These are phyloP conservation scores for Torulaspora pretoriensis DNA, from an alignment of 1,139 yeast species.

Conservation along the genomic window DNA sequence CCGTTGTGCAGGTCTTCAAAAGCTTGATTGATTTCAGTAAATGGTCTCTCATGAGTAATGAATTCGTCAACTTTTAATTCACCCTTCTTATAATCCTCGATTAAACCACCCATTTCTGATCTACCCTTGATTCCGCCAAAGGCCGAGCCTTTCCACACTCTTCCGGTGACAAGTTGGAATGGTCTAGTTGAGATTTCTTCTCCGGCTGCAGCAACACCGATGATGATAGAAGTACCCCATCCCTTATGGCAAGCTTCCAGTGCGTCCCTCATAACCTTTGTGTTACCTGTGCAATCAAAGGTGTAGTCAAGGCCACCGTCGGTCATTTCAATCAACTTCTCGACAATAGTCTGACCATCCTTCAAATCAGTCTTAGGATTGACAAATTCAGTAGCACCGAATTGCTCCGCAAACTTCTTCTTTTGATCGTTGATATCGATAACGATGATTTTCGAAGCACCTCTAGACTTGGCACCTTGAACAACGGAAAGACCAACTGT, in stretches of 20 bases:
- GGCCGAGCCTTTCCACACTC: slow-evolving; percentile 98
- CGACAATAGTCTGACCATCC: slow-evolving; percentile 73
- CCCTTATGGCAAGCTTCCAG: slow-evolving; percentile 98
- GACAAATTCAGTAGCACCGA: slow-evolving; percentile 94
- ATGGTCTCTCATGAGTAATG: slow-evolving; percentile 81
- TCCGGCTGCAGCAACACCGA: slow-evolving; percentile 99
- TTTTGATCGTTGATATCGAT: slow-evolving; percentile 83
- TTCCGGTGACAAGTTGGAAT: slow-evolving; percentile 97
- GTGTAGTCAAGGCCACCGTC: slow-evolving; percentile 97
- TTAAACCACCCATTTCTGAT: slow-evolving; percentile 87
- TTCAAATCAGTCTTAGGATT: slow-evolving; percentile 70
- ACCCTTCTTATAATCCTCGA: slow-evolving; percentile 79
- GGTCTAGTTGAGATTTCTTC: slow-evolving; percentile 95
- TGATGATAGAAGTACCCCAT: slow-evolving; percentile 93
- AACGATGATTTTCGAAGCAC: slow-evolving; percentile 78
- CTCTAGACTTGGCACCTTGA: slow-evolving; percentile 85
- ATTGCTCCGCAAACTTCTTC: slow-evolving; percentile 77
- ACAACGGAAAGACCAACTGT: slow-evolving; percentile 94
- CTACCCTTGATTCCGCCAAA: slow-evolving; percentile 99
- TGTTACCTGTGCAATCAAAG: slow-evolving; percentile 97
- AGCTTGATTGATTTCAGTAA: slow-evolving; percentile 77
- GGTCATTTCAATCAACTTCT: slow-evolving; percentile 79
- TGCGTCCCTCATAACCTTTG: slow-evolving; percentile 89
- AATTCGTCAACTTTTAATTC: slow-evolving; percentile 89
- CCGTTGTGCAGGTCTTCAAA: slow-evolving; percentile 95